phyloP scores from a whole-genome alignment of 2,329 filamentous ascomycete genomes.

The Myriosclerotinia scirpicola region DNA sequence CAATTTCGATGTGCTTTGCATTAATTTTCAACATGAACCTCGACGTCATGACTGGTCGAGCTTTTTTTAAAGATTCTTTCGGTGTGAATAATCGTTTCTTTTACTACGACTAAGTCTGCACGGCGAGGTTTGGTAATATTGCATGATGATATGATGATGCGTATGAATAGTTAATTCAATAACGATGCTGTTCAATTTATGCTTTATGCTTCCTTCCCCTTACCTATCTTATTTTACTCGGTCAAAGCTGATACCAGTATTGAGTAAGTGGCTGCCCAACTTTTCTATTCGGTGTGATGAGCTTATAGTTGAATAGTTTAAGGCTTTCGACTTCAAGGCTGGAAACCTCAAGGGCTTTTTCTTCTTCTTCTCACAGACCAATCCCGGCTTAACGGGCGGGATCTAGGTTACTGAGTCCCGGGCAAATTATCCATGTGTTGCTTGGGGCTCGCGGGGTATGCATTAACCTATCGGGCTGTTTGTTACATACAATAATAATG shows the following conservation, averaged over 20 bases:
- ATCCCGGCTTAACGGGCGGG: not conserved
- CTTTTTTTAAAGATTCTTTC: not conserved
- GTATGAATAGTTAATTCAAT: not conserved
- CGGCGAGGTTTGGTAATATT: not conserved
- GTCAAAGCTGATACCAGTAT: not conserved
- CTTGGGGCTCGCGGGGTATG: not conserved
- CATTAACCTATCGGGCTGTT: not conserved
- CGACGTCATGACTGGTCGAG: constrained; percentile 4
- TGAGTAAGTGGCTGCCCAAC: not conserved
- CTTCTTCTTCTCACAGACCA: no score
- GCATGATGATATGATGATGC: constrained; percentile 1
- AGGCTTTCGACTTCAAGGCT: not conserved
- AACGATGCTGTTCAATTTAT: not conserved
- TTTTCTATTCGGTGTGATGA: not conserved
- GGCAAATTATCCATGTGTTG: not conserved
- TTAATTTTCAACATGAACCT: not conserved
- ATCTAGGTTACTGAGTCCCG: not conserved
- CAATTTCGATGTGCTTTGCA: not conserved
- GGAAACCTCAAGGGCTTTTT: no score
- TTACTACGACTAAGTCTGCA: not conserved
- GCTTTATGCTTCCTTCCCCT: not conserved
- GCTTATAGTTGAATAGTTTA: no score
- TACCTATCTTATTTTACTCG: not conserved
- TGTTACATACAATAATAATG: not conserved
- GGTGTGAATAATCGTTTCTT: constrained; percentile 2